Conservation (phyloP, 2,329 filamentous ascomycete species). For the Emydomyces testavorans region DNA sequence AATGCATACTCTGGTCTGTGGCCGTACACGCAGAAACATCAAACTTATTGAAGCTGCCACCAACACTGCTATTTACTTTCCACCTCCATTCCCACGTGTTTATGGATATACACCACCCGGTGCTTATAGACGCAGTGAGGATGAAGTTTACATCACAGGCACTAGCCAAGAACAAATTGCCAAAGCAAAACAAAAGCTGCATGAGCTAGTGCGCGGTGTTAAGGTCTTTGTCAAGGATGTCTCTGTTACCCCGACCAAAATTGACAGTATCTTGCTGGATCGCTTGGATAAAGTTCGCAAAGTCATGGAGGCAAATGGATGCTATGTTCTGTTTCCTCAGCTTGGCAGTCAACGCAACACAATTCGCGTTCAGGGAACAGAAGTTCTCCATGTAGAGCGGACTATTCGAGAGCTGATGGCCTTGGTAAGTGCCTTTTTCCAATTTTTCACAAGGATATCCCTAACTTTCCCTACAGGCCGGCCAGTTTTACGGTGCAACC, state of each 20-base stretch:
- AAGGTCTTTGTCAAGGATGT: slow-evolving; percentile 89
- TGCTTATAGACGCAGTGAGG: slow-evolving; percentile 67
- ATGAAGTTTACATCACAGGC: slow-evolving; percentile 91
- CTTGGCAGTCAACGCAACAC: slow-evolving; percentile 74
- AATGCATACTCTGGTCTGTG: slow-evolving; percentile 83
- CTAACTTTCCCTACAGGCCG: slow-evolving; percentile 48
- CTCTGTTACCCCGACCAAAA: slow-evolving; percentile 77
- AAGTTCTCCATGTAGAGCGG: slow-evolving; percentile 86
- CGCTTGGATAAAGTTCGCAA: slow-evolving; percentile 93
- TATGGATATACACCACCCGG: slow-evolving; percentile 81
- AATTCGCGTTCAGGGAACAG: slow-evolving; percentile 82
- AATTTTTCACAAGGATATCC: too few species aligned
- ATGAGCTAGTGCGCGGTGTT: slow-evolving; percentile 68
- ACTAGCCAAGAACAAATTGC: slow-evolving; percentile 74
- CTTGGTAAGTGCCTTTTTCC: slow-evolving; percentile 47
- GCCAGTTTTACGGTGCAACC: slow-evolving; percentile 93
- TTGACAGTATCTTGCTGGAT: slow-evolving; percentile 83
- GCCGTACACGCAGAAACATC: slow-evolving; percentile 90
- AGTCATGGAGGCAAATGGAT: slow-evolving; percentile 93
- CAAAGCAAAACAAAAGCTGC: slow-evolving; percentile 79
- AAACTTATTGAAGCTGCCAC: slow-evolving; percentile 94
- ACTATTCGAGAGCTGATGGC: slow-evolving; percentile 94
- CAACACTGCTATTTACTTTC: slow-evolving; percentile 95
- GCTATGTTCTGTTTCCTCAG: slow-evolving; percentile 83
- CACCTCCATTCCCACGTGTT: slow-evolving; percentile 80